Conservation (phyloP, 2,329 filamentous ascomycete genomes). For the Hypoxylon sp. region DNA sequence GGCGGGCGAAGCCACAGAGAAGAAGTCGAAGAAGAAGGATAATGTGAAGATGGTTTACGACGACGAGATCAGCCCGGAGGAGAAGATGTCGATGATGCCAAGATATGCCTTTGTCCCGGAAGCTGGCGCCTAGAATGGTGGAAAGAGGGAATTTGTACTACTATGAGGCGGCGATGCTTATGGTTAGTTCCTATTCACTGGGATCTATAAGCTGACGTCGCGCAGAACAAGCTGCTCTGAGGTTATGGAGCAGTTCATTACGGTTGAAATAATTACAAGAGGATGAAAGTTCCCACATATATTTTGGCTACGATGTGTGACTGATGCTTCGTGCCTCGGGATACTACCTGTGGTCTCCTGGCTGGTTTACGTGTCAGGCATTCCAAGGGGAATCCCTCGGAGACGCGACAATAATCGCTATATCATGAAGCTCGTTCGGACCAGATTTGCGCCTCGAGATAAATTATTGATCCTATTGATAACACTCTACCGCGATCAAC, state of each 20-base stretch:
- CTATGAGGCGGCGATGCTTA: constrained; percentile 24
- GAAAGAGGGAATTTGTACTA: constrained; percentile 34
- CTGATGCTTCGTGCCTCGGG: neutral
- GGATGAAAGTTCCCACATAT: constrained; percentile 7
- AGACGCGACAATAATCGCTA: neutral
- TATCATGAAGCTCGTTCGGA: neutral
- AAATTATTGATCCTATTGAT: neutral
- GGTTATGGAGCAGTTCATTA: constrained; percentile 15
- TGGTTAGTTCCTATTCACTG: constrained; percentile 13
- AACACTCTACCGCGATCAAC: neutral
- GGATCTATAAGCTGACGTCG: constrained; percentile 19
- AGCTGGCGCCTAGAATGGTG: constrained; percentile 37
- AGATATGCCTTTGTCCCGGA: constrained; percentile 78
- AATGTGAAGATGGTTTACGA: constrained; percentile 83
- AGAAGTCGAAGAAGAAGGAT: constrained; percentile 77
- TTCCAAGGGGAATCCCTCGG: neutral
- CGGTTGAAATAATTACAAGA: constrained; percentile 17
- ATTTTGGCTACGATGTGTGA: neutral
- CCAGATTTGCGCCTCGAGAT: neutral
- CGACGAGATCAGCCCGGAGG: constrained; percentile 86
- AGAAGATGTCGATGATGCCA: constrained; percentile 85
- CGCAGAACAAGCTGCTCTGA: constrained; percentile 14
- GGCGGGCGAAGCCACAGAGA: constrained; percentile 67
- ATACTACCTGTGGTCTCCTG: neutral
- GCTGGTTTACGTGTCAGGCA: neutral